These are phyloP conservation scores for Debaryomyces tyrocola DNA, from an alignment of 805 yeast species.

Conservation along the genomic window DNA sequence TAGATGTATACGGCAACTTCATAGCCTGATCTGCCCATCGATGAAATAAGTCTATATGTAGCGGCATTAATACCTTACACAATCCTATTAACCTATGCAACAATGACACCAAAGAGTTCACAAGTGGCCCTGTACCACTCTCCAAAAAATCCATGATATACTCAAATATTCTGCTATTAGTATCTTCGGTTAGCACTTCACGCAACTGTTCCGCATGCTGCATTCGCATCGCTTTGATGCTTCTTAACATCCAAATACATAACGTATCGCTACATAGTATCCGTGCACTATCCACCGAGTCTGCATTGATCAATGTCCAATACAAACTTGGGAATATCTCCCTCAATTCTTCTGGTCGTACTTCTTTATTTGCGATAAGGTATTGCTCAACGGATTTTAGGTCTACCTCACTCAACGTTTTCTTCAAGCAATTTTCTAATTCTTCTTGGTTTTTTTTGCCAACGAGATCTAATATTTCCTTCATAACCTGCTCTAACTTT, in stretches of 20 bases:
- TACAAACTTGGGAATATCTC: background rate
- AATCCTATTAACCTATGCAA: slow-evolving; percentile 53
- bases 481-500: too few relatives aligned
- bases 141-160: slow-evolving; percentile 70
- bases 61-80: slow-evolving; percentile 16
- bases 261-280: slow-evolving; percentile 57
- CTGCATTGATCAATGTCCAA: background rate
- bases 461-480: too few relatives aligned
- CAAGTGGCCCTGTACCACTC: slow-evolving; percentile 67
- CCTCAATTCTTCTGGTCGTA: background rate
- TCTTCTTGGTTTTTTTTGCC: too few relatives aligned
- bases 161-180: slow-evolving; percentile 38
- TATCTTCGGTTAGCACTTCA: slow-evolving; percentile 14
- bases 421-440: too few relatives aligned
- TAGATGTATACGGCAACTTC: slow-evolving; percentile 23
- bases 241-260: slow-evolving; percentile 63
- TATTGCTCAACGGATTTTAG: background rate
- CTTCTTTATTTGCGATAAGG: background rate
- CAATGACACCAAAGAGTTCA: slow-evolving; percentile 65
- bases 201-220: background rate
- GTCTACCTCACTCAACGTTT: background rate
- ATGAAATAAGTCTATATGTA: background rate
- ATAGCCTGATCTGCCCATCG: slow-evolving; percentile 6
- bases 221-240: slow-evolving; percentile 12
- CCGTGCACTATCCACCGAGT: slow-evolving; percentile 14